Base-by-base conservation (phyloP, 2,329 filamentous ascomycete species). In the Aspergillus fructus region DNA sequence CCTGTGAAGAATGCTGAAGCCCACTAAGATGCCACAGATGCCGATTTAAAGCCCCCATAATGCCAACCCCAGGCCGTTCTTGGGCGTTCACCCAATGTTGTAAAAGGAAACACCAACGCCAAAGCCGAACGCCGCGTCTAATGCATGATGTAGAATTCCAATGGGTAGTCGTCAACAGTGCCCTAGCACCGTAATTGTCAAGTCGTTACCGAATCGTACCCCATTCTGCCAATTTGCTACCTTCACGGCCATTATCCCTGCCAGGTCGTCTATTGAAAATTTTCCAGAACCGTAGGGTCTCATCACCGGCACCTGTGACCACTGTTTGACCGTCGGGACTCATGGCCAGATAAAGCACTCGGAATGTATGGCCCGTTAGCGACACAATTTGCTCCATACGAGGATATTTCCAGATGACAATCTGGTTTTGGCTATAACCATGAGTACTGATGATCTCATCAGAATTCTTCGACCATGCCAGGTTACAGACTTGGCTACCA, bases 391-490 rank as follows among this genome's bases (percentile, higher is more conserved):
- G 94, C 49, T 91, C 91, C 94, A 99, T 97, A 64, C 89, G 93
- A 1, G 94, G 94, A 71, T 99, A 99, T 71, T 99, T 99, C 94
- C 94, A 99, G 55, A 99, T 91, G 39, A 97, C 93, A 67, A 99
- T 97, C 74, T 97, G 94, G 73, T 99, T 97, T 71, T 99, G 94
- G 65, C 89, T 93, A 78, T 97, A 99, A 6, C 94, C 94, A 71
- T 99, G 94, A 1, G 94, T 99, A 50, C 89, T 93, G 54, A 99
- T 93, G 57, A 99, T 92, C 75, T 99, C 94, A 72, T 97, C 96
- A 7, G 91, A 96, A 74, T 97, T 96, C 71, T 96, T 96, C 17
- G 89, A 94, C 93, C 96, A 99, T 4, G 93, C 90, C 43, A 99
- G 81, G 70, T 99, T 99, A 78, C 94, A 99, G n/a, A 99, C 94